Evolutionary conservation across 192 early-diverging fungal species (phyloP), one percentile per base, ranked within the genome.

Genomic region (Anaeromyces robustus): DNA sequence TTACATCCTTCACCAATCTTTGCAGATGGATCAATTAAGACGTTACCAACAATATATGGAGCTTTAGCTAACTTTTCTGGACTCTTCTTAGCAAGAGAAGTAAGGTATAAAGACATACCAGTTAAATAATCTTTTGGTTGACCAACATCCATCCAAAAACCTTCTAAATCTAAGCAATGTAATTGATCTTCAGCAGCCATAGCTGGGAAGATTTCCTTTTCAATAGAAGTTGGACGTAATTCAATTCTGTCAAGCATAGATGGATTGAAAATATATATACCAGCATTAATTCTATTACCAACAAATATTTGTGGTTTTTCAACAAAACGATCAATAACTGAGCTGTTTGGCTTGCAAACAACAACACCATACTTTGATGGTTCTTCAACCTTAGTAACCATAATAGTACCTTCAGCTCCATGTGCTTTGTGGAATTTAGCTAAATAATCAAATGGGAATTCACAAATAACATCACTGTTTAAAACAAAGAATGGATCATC

Each of bases 111-210:
- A 79, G 94, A 95, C 29, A 95, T 95, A 30, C 98, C 98, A 7
- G 93, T 96, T 84, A 99, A 88, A 85, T 93, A 99, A 86, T 99
- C 98, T 86, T 96, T 97, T 79, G 98, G 98, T 86, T 99, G 98
- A 41, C 98, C 98, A 80, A 99, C 97, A 85, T 99, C 98, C 92
- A 96, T 96, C 98, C 98, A 99, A 91, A 94, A 98, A 82, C 96
- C 96, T 68, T 95, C 93, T 78, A 99, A 90, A 34, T 95, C 94
- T 84, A 97, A 96, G 29, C 94, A 91, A 89, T 98, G 95, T 78
- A 99, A 91, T 86, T 97, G 90, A 30, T 81, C 80, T 83, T 96
- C 98, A 12, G 83, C 80, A 17, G 97, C 97, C 92, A 99, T 97
- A 79, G 81, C 79, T 29, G 98, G 98, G 92, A 99, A 99, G 18